Percentiles rank a stretch among this genome's conserved stretches.
Evolutionary conservation across 306 rosid species (phyloP).

Genomic region (Prosopis cineraria): DNA sequence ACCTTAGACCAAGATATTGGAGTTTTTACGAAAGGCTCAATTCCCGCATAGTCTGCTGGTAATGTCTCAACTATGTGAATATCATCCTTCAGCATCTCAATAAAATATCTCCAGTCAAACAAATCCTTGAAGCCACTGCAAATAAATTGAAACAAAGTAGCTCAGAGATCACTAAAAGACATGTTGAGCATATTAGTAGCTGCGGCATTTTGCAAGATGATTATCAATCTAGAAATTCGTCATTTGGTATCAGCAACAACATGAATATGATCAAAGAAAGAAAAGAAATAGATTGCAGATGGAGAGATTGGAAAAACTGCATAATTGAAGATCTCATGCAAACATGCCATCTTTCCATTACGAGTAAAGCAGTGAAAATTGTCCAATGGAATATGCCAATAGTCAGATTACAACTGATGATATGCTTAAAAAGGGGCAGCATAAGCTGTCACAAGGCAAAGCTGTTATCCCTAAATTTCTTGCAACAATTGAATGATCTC

Average conservation of each 20-base stretch:
- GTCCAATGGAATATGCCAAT: slow-evolving; percentile 13
- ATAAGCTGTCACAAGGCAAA: slow-evolving; percentile 17
- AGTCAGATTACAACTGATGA: slow-evolving; percentile 1
- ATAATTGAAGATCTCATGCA: background rate
- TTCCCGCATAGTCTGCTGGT: slow-evolving; percentile 68
- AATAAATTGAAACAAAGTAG: slow-evolving; percentile 36
- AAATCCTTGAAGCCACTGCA: slow-evolving; percentile 94
- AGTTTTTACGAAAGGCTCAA: slow-evolving; percentile 77
- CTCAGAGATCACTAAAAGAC: slow-evolving; percentile 15
- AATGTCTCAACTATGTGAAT: slow-evolving; percentile 81
- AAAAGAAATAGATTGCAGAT: background rate
- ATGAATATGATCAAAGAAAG: background rate
- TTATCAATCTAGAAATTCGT: slow-evolving; percentile 20
- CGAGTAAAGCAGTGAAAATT: slow-evolving; percentile 1
- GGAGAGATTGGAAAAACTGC: slow-evolving; percentile 11
- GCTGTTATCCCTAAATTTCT: slow-evolving; percentile 15
- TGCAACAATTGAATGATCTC: slow-evolving; percentile 20
- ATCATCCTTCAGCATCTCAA: slow-evolving; percentile 78
- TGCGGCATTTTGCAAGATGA: slow-evolving; percentile 9
- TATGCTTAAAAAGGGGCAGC: slow-evolving; percentile 1
- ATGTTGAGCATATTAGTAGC: background rate
- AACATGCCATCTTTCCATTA: background rate
- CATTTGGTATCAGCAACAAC: slow-evolving; percentile 17
- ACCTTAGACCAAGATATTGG: slow-evolving; percentile 99
- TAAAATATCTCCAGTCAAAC: slow-evolving; percentile 90